Conservation (phyloP, 2,329 filamentous ascomycete species). For the Gliomastix tumulicola region DNA sequence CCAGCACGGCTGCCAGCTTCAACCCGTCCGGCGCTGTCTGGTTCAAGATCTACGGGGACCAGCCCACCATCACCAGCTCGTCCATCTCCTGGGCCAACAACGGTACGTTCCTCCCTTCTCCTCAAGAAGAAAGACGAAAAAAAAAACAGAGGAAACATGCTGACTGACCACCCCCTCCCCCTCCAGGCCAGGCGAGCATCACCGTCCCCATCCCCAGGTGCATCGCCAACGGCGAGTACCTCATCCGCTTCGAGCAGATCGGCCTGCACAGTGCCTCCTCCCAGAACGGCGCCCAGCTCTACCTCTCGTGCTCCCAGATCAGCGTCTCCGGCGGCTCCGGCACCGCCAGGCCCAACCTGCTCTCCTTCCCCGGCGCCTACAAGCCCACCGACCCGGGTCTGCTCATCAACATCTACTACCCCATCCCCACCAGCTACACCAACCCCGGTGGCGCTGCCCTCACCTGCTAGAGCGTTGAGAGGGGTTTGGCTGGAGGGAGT, state of each 20-base stretch:
- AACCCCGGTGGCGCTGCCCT: conserved; percentile 9
- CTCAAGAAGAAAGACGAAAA: no score
- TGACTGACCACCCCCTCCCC: background rate
- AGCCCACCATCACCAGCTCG: conserved; percentile 23
- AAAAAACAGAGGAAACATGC: background rate
- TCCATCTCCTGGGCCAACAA: conserved; percentile 32
- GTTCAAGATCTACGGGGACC: conserved; percentile 37
- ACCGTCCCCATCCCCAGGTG: conserved; percentile 33
- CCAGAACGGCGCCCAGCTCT: conserved; percentile 36
- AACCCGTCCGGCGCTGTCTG: conserved; percentile 22
- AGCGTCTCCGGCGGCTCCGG: conserved; percentile 32
- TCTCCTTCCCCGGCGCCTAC: conserved; percentile 35
- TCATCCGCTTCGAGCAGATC: conserved; percentile 40
- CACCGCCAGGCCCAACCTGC: conserved; percentile 24
- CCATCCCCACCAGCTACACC: conserved; percentile 27
- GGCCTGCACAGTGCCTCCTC: conserved; percentile 34
- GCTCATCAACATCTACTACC: conserved; percentile 35
- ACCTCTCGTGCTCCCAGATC: conserved; percentile 33
- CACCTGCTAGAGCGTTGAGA: conserved; percentile 9
- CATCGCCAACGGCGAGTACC: conserved; percentile 39
- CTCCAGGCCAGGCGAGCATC: conserved; percentile 19
- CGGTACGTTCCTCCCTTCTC: conserved; percentile 10
- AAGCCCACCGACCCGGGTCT: conserved; percentile 30
- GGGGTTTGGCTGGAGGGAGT: no score
- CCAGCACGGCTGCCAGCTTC: conserved; percentile 27